Evolutionary conservation across 2,329 filamentous ascomycete species (phyloP).

Genomic region (Coniochaeta pulveracea): DNA sequence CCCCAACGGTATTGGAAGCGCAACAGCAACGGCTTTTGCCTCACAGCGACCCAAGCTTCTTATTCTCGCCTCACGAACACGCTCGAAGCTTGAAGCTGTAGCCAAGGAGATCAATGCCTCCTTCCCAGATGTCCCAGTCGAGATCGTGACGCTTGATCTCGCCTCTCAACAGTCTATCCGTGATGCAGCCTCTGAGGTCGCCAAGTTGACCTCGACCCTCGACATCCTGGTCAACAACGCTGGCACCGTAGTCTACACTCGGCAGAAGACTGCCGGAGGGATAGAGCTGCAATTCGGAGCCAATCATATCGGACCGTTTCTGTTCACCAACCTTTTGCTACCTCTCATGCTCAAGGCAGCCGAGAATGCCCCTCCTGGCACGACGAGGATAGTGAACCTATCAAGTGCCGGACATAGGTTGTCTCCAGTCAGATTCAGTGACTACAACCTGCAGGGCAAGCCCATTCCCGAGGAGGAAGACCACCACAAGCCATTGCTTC

Average conservation of each 20-base stretch:
- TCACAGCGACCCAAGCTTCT: slow-evolving; percentile 28
- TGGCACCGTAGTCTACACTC: slow-evolving; percentile 21
- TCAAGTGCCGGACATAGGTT: slow-evolving; percentile 25
- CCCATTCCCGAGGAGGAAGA: slow-evolving; percentile 16
- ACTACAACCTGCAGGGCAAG: slow-evolving; percentile 26
- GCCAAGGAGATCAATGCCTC: slow-evolving; percentile 21
- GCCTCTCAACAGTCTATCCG: slow-evolving; percentile 24
- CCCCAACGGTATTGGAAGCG: slow-evolving; percentile 27
- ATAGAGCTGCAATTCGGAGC: slow-evolving; percentile 18
- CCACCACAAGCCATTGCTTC: slow-evolving; percentile 15
- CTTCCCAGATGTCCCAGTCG: slow-evolving; percentile 22
- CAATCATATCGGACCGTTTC: slow-evolving; percentile 37
- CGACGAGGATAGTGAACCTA: slow-evolving; percentile 28
- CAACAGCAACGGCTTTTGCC: slow-evolving; percentile 29
- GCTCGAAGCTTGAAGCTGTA: slow-evolving; percentile 27
- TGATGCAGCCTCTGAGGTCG: slow-evolving; percentile 22
- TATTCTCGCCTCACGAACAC: slow-evolving; percentile 32
- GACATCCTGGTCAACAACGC: slow-evolving; percentile 33
- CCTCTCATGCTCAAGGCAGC: slow-evolving; percentile 25
- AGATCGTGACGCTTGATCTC: slow-evolving; percentile 23
- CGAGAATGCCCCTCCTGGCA: slow-evolving; percentile 7
- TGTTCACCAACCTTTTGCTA: slow-evolving; percentile 33
- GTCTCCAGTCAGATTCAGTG: slow-evolving; percentile 27
- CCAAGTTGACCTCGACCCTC: slow-evolving; percentile 17
- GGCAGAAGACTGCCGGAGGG: slow-evolving; percentile 20